Evolutionary conservation across 73 alveolate genomes (phyloP).

Genomic region (Paramecium bursaria): DNA sequence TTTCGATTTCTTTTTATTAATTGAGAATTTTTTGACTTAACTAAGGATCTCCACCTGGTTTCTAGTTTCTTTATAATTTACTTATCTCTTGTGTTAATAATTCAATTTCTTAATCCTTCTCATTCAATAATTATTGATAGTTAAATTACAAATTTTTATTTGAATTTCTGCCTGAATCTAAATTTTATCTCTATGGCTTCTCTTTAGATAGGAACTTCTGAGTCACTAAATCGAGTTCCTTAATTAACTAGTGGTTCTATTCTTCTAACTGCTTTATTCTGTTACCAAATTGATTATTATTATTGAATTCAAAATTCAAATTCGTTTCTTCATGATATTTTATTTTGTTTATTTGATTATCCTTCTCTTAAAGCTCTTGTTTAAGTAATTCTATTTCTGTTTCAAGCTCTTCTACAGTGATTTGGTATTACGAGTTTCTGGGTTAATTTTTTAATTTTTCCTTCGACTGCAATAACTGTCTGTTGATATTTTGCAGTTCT

Average conservation of each 20-base stretch:
- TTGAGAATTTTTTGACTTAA: no score
- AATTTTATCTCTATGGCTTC: no score
- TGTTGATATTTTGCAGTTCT: constrained; percentile 20
- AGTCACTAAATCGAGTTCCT: constrained; percentile 29
- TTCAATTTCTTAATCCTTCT: no score
- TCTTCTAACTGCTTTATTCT: constrained; percentile 32
- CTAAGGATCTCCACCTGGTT: no score
- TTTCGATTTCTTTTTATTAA: no score
- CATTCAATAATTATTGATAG: no score
- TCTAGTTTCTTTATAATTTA: no score
- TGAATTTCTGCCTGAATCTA: no score
- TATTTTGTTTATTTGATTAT: neutral
- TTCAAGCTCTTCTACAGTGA: neutral
- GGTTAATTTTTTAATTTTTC: constrained; percentile 12
- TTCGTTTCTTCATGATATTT: constrained; percentile 9
- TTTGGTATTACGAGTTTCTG: neutral
- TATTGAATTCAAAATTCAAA: constrained; percentile 15
- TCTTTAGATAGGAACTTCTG: no score
- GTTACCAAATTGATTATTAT: neutral
- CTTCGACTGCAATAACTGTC: neutral
- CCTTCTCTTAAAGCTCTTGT: neutral
- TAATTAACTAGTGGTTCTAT: neutral
- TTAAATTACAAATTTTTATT: no score
- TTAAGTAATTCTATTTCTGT: neutral
- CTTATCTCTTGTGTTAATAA: no score